phyloP scores from a whole-genome alignment of 139 green algal species.

The Haematococcus sp. region DNA sequence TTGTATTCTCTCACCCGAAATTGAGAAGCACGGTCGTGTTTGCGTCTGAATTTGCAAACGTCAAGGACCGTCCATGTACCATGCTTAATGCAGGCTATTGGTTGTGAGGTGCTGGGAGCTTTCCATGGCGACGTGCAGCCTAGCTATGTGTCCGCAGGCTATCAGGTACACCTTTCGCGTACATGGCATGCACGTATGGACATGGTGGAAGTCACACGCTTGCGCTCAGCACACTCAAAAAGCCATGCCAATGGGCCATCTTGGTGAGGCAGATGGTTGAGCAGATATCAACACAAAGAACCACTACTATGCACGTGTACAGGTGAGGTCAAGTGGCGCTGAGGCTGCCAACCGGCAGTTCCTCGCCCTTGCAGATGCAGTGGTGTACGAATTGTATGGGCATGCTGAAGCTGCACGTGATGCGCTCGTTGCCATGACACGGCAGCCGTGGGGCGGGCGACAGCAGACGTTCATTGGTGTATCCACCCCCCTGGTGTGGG shows the following conservation, averaged over 20 bases:
- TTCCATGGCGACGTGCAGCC: background rate
- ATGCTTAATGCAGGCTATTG: conserved; percentile 1
- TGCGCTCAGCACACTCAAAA: no score
- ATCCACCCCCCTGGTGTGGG: conserved; percentile 52
- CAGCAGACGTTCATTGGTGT: conserved; percentile 51
- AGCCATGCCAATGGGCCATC: no score
- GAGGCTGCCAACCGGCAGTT: conserved; percentile 5
- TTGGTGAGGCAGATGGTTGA: no score
- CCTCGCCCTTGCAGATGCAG: conserved; percentile 13
- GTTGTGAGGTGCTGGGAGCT: conserved; percentile 7
- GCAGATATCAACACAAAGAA: no score
- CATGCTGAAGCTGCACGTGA: conserved; percentile 22
- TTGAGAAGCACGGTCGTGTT: no score
- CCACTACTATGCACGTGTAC: background rate
- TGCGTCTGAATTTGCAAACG: conserved; percentile 2
- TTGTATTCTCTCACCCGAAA: no score
- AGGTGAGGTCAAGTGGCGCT: conserved; percentile 1
- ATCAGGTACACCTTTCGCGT: background rate
- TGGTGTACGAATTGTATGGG: conserved; percentile 28
- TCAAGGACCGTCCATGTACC: background rate
- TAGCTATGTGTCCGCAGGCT: background rate
- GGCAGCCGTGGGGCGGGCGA: conserved; percentile 27
- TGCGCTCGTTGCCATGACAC: conserved; percentile 13
- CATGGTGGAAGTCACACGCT: no score
- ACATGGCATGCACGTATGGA: background rate